Percentiles rank a stretch among this genome's conserved stretches.
Conservation (phyloP, 306 rosid species). For the Mucuna pruriens region DNA sequence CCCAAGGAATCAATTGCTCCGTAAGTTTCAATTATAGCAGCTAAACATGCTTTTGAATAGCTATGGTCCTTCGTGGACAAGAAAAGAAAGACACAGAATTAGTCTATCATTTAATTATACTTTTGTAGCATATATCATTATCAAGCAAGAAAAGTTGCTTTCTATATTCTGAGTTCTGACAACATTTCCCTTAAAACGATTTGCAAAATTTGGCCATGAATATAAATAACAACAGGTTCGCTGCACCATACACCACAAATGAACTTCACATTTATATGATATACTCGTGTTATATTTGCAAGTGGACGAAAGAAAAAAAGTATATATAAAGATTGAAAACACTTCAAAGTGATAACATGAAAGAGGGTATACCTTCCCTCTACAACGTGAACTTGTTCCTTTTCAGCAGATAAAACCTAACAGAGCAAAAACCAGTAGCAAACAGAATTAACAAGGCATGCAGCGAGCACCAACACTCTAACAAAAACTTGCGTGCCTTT, state of each 20-base stretch:
- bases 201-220: conserved; percentile 10
- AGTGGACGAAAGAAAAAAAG: background rate
- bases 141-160: background rate
- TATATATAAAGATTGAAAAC: background rate
- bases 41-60: background rate
- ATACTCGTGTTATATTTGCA: background rate
- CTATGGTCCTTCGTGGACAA: background rate
- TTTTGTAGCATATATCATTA: background rate
- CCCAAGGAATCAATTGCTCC: background rate
- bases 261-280: background rate
- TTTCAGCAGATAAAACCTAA: conserved; percentile 63
- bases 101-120: background rate
- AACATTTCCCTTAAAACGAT: conserved; percentile 1
- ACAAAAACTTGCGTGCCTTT: background rate
- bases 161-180: background rate
- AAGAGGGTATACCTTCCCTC: conserved; percentile 64
- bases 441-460: conserved; percentile 16
- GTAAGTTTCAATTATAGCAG: background rate
- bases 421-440: conserved; percentile 14
- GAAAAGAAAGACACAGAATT: conserved; percentile 23
- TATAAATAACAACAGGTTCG: background rate
- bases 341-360: background rate
- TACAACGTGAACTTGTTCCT: conserved; percentile 57
- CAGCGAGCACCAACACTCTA: background rate
- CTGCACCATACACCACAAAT: background rate